Conservation (phyloP, 768 basidiomycete genomes). For the Leucocoprinus leucothites region DNA sequence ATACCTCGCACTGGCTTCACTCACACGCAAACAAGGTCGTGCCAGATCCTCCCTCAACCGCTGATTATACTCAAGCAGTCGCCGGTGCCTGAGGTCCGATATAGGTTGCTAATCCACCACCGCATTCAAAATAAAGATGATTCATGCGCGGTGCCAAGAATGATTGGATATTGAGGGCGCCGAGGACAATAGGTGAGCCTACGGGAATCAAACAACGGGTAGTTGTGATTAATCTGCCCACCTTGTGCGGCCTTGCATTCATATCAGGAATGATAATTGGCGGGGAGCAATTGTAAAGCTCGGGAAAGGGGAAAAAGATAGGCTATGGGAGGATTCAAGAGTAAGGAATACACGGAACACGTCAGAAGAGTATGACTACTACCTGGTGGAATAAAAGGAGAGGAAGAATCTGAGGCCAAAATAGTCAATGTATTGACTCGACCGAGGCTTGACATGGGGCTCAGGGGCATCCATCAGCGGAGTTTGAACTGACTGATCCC, state of each 20-base stretch:
- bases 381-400: slow-evolving; percentile 18
- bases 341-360: slow-evolving; percentile 8
- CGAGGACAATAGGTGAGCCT: slow-evolving; percentile 7
- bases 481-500: slow-evolving; percentile 31
- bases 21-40: slow-evolving; percentile 85
- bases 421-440: not conserved
- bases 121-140: not conserved
- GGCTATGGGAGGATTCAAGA: slow-evolving; percentile 12
- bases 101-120: slow-evolving; percentile 70
- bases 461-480: slow-evolving; percentile 29
- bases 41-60: slow-evolving; percentile 86
- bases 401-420: slow-evolving; percentile 12
- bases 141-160: not conserved
- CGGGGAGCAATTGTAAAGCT: slow-evolving; percentile 13
- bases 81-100: slow-evolving; percentile 94
- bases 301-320: slow-evolving; percentile 17
- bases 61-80: slow-evolving; percentile 92
- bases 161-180: not conserved
- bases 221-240: slow-evolving; percentile 21
- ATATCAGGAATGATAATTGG: slow-evolving; percentile 33
- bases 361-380: slow-evolving; percentile 9
- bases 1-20: slow-evolving; percentile 87
- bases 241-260: slow-evolving; percentile 76
- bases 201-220: slow-evolving; percentile 7
- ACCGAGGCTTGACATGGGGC: not conserved